phyloP scores from a whole-genome alignment of 2,329 filamentous ascomycete genomes.

The Hypoxylon sp. region DNA sequence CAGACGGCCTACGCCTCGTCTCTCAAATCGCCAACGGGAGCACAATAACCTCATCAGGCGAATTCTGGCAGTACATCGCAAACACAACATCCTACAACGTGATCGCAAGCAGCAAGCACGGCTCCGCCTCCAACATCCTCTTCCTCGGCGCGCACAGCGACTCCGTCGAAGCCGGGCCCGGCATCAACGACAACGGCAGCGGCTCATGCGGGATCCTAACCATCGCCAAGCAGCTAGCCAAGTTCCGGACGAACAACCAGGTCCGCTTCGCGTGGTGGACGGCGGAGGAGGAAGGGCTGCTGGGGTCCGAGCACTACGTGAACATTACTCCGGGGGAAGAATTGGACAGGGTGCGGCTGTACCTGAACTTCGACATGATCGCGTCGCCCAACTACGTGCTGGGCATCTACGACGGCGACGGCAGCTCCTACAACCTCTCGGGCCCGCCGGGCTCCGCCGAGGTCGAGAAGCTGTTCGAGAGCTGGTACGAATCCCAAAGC shows the following conservation, averaged over 20 bases:
- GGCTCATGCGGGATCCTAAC: slow-evolving; percentile 72
- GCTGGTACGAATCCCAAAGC: slow-evolving; percentile 62
- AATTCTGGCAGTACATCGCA: slow-evolving; percentile 49
- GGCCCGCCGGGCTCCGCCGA: slow-evolving; percentile 70
- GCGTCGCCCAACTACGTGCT: slow-evolving; percentile 69
- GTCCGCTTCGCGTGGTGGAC: slow-evolving; percentile 77
- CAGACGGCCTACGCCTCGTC: slow-evolving; percentile 54
- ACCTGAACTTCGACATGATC: slow-evolving; percentile 75
- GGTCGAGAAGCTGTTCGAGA: slow-evolving; percentile 66
- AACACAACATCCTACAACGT: slow-evolving; percentile 64
- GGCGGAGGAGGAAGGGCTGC: slow-evolving; percentile 73
- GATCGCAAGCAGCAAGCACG: slow-evolving; percentile 71
- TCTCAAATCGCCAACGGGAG: slow-evolving; percentile 41
- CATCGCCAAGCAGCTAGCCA: slow-evolving; percentile 71
- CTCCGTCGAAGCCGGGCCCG: slow-evolving; percentile 72
- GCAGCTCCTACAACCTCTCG: slow-evolving; percentile 66
- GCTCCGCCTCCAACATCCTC: slow-evolving; percentile 71
- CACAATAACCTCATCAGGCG: slow-evolving; percentile 42
- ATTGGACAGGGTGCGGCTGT: slow-evolving; percentile 69
- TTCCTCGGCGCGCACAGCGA: slow-evolving; percentile 74
- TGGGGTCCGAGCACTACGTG: slow-evolving; percentile 73
- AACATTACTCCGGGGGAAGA: slow-evolving; percentile 60
- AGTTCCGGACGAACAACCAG: slow-evolving; percentile 69
- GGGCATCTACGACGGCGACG: slow-evolving; percentile 67
- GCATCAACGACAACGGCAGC: slow-evolving; percentile 77